phyloP scores from a whole-genome alignment of 2,329 filamentous ascomycete genomes.

The Fusarium hainanense region DNA sequence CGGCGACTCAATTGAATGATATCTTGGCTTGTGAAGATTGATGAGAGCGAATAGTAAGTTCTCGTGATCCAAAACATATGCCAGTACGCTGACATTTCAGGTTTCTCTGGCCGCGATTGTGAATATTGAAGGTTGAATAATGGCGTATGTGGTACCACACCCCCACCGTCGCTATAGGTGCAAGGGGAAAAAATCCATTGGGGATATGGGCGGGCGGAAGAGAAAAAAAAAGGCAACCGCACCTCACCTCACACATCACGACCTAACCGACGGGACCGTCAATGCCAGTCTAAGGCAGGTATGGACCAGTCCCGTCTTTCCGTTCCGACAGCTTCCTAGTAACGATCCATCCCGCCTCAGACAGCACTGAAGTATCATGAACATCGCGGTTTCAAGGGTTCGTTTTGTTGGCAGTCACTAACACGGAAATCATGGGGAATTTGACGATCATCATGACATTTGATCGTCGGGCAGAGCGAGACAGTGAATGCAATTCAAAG shows the following conservation, averaged over 20 bases:
- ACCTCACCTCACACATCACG: slow-evolving; percentile 22
- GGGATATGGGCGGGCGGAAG: slow-evolving; percentile 34
- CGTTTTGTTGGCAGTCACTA: not conserved
- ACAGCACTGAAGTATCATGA: slow-evolving; percentile 16
- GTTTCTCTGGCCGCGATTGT: not conserved
- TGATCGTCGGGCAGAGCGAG: slow-evolving; percentile 12
- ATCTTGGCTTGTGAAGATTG: slow-evolving; percentile 40
- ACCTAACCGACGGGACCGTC: slow-evolving; percentile 8
- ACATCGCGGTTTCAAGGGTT: slow-evolving; percentile 8
- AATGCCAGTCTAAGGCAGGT: slow-evolving; percentile 7
- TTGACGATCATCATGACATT: slow-evolving; percentile 9
- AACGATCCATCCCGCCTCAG: not conserved
- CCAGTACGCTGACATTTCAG: not conserved
- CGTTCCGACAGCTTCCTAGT: slow-evolving; percentile 35
- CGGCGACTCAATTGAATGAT: slow-evolving; percentile 5
- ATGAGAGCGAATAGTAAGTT: slow-evolving; percentile 27
- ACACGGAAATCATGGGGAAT: slow-evolving; percentile 2
- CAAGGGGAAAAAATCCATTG: slow-evolving; percentile 43
- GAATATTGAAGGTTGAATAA: slow-evolving; percentile 33
- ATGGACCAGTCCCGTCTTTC: slow-evolving; percentile 18
- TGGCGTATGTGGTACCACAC: slow-evolving; percentile 22
- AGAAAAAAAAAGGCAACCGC: slow-evolving; percentile 17
- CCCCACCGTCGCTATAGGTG: slow-evolving; percentile 32
- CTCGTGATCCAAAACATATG: not conserved
- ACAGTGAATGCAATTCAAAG: not conserved